These are phyloP conservation scores for Naegleria lovaniensis DNA, from an alignment of 208 protist species.

Conservation along the genomic window DNA sequence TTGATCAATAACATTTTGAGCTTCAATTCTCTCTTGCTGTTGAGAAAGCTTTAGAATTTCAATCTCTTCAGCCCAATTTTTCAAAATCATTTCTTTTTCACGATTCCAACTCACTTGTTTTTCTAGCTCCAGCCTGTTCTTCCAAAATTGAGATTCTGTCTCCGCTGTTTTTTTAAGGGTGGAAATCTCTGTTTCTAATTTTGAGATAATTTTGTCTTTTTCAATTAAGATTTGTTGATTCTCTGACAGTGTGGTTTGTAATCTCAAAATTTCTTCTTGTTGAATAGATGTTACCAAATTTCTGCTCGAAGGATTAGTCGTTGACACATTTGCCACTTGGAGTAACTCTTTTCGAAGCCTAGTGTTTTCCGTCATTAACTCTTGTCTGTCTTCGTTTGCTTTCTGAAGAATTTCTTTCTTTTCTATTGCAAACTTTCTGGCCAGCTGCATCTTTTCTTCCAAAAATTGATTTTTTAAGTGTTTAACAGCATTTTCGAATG, in stretches of 20 bases:
- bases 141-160: neutral
- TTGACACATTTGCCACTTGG: neutral
- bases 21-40: neutral
- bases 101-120: neutral
- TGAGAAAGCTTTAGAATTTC: neutral
- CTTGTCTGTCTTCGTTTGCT: slow-evolving; percentile 17
- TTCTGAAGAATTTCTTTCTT: slow-evolving; percentile 22
- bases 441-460: neutral
- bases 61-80: slow-evolving; percentile 15
- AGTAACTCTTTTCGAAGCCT: neutral
- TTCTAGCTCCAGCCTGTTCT: neutral
- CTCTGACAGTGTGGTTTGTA: neutral
- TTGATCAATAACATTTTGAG: neutral
- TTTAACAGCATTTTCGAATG: neutral
- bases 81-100: neutral
- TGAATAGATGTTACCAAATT: neutral
- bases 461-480: neutral
- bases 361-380: slow-evolving; percentile 6
- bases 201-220: neutral
- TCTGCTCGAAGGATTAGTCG: neutral
- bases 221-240: neutral
- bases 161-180: neutral
- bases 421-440: neutral
- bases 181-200: neutral
- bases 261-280: neutral